These are phyloP conservation scores for Sugiyamaella smithiae DNA, from an alignment of 805 yeast species.

Conservation along the genomic window DNA sequence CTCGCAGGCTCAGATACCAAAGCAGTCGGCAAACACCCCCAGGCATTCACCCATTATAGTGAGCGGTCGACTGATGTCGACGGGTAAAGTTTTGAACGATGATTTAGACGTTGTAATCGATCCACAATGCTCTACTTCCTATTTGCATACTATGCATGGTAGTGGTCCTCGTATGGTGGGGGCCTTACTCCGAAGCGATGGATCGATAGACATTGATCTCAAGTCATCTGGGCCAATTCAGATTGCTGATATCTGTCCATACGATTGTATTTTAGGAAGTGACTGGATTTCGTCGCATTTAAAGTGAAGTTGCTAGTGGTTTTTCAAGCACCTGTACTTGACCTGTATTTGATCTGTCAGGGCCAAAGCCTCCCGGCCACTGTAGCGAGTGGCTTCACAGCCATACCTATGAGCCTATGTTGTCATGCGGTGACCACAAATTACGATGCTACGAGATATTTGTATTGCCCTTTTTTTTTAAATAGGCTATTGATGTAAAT, in stretches of 20 bases:
- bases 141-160: conserved; percentile 9
- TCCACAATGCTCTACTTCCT: conserved; percentile 5
- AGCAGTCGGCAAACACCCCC: too few species aligned
- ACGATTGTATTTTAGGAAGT: conserved; percentile 17
- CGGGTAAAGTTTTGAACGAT: conserved; percentile 4
- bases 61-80: conserved; percentile 1
- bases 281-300: conserved; percentile 12
- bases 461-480: too few species aligned
- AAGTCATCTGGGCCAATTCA: neutral
- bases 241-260: conserved; percentile 15
- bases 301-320: neutral
- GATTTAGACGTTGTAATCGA: conserved; percentile 15
- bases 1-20: neutral
- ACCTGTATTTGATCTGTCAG: neutral
- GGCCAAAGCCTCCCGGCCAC: too few species aligned
- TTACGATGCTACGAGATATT: too few species aligned
- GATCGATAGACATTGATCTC: conserved; percentile 5
- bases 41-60: conserved; percentile 9
- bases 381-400: too few species aligned
- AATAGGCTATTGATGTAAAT: too few species aligned
- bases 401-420: too few species aligned
- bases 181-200: neutral
- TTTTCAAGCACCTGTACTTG: neutral
- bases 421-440: too few species aligned
- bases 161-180: neutral